Percentiles rank a stretch among this genome's conserved stretches.
Conservation (phyloP, 2,329 filamentous ascomycete genomes). For the Xylaria digitata region DNA sequence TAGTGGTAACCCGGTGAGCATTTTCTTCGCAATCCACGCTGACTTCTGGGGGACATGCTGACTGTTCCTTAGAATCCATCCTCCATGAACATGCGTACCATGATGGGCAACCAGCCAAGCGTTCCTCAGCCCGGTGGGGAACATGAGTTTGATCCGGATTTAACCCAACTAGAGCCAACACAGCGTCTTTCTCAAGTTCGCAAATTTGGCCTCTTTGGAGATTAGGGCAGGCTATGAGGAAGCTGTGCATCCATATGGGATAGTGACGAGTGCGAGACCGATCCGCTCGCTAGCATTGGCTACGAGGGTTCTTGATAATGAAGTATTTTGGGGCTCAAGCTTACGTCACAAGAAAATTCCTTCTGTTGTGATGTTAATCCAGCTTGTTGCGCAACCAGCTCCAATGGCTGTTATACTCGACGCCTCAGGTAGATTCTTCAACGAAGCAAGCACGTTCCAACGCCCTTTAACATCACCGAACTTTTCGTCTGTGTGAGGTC, state of each 20-base stretch:
- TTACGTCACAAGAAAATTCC: conserved; percentile 49
- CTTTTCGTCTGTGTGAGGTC: conserved; percentile 70
- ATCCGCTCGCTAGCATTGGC: not conserved
- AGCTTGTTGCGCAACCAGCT: conserved; percentile 92
- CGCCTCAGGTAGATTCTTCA: conserved; percentile 63
- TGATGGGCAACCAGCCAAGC: conserved; percentile 47
- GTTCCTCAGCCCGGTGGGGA: conserved; percentile 42
- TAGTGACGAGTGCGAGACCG: conserved; percentile 22
- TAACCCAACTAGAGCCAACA: conserved; percentile 71
- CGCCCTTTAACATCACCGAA: conserved; percentile 71
- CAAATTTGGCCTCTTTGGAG: conserved; percentile 57
- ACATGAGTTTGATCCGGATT: conserved; percentile 27
- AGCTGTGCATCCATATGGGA: not conserved
- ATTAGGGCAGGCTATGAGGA: conserved; percentile 38
- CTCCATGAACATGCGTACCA: conserved; percentile 57
- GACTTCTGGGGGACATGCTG: conserved; percentile 40
- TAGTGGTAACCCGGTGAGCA: conserved; percentile 69
- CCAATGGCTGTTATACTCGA: conserved; percentile 71
- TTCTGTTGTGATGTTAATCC: conserved; percentile 66
- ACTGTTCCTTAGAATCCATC: conserved; percentile 56
- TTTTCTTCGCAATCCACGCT: conserved; percentile 10
- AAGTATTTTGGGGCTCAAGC: conserved; percentile 12
- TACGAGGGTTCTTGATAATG: not conserved
- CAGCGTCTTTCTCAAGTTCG: conserved; percentile 77
- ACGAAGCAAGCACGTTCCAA: conserved; percentile 74